These are phyloP conservation scores for Cyclostephanos tholiformis DNA, from an alignment of 108 stramenopile species.

Conservation along the genomic window DNA sequence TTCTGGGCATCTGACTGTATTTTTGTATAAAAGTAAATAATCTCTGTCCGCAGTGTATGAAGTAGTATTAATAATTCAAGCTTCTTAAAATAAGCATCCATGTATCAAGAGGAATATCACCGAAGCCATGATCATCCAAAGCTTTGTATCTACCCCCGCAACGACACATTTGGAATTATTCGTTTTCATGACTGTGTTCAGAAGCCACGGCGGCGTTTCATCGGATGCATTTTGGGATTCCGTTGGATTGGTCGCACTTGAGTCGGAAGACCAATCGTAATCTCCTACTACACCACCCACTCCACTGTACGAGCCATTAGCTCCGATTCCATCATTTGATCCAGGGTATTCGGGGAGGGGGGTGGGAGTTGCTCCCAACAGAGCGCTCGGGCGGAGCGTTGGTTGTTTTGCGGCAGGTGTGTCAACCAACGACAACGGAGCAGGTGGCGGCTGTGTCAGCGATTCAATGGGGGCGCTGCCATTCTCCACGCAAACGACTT, in stretches of 20 bases:
- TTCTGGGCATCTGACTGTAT: too few relatives aligned
- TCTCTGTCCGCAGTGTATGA: too few relatives aligned
- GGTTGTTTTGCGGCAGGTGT: not conserved
- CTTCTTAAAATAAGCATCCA: not conserved
- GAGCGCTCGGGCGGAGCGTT: not conserved
- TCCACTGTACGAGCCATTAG: not conserved
- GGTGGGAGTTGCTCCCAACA: not conserved
- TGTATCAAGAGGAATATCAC: not conserved
- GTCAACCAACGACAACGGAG: not conserved
- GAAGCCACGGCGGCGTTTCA: constrained; percentile 4
- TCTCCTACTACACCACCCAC: constrained; percentile 2
- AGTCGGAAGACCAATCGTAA: not conserved
- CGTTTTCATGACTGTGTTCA: not conserved
- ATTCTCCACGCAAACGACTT: constrained; percentile 18
- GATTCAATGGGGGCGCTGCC: not conserved
- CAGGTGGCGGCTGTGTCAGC: not conserved
- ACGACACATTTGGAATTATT: not conserved
- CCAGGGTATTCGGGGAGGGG: not conserved
- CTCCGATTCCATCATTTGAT: not conserved
- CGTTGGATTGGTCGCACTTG: not conserved
- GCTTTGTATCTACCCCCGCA: not conserved
- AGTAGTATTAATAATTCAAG: too few relatives aligned
- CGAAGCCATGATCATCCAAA: not conserved
- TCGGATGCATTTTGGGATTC: not conserved
- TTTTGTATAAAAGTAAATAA: too few relatives aligned